A percentile compares a stretch with the other conserved stretches of the same genome.
Conservation (phyloP, 2,329 filamentous ascomycete genomes). For the Aspergillus sclerotialis region DNA sequence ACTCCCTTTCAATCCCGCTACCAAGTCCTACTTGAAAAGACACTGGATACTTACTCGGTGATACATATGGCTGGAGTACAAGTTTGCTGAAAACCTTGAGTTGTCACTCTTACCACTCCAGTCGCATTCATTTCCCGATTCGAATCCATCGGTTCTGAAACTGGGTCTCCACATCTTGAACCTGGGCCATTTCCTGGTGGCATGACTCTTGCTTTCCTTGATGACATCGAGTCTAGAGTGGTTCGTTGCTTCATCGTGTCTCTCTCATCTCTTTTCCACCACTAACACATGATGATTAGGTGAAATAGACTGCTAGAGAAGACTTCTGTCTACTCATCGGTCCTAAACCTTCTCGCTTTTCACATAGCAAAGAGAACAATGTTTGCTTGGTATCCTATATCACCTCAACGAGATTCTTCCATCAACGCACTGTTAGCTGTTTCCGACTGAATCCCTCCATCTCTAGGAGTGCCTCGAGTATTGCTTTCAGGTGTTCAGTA, state of each 20-base stretch:
- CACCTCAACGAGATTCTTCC: constrained; percentile 8
- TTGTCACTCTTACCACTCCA: neutral
- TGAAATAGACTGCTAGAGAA: constrained; percentile 2
- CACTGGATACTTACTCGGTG: too few relatives aligned
- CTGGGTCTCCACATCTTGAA: neutral
- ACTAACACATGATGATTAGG: neutral
- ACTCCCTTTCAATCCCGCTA: neutral
- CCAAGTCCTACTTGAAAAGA: too few relatives aligned
- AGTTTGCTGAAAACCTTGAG: too few relatives aligned
- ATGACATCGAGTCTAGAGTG: neutral
- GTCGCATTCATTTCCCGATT: neutral
- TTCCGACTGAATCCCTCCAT: constrained; percentile 6
- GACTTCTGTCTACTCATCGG: neutral
- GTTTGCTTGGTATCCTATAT: constrained; percentile 8
- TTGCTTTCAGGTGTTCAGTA: constrained; percentile 1
- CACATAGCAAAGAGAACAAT: constrained; percentile 6
- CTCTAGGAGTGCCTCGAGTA: constrained; percentile 3
- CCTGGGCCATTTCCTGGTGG: neutral
- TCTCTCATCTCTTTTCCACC: neutral
- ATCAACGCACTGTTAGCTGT: constrained; percentile 15
- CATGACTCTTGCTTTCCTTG: neutral
- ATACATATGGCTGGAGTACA: too few relatives aligned
- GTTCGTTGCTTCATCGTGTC: neutral
- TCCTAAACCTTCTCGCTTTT: constrained; percentile 1
- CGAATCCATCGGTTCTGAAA: neutral